Evolutionary conservation across 805 yeast species (phyloP).

Genomic region (Ogataea sp.): DNA sequence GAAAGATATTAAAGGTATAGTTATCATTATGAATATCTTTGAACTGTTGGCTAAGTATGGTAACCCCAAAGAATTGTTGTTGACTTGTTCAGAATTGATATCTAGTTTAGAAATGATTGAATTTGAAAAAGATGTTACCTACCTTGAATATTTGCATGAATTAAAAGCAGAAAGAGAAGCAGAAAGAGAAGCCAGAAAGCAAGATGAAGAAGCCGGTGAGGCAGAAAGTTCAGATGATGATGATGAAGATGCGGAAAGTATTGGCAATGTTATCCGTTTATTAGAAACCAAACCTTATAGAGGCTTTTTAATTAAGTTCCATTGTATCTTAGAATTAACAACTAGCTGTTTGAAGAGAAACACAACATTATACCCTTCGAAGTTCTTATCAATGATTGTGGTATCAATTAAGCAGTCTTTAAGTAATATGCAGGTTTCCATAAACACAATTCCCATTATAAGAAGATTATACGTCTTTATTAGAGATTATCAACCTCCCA

Average conservation of each 20-base stretch:
- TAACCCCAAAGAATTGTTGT: slow-evolving; percentile 71
- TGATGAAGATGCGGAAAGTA: slow-evolving; percentile 10
- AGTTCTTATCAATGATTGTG: slow-evolving; percentile 64
- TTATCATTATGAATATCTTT: slow-evolving; percentile 38
- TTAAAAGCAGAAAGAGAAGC: no score
- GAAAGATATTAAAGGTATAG: slow-evolving; percentile 31
- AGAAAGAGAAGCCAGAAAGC: no score
- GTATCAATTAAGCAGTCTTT: slow-evolving; percentile 49
- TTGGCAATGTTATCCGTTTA: slow-evolving; percentile 2
- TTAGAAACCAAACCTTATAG: slow-evolving; percentile 6
- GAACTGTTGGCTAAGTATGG: slow-evolving; percentile 61
- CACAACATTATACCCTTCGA: slow-evolving; percentile 67
- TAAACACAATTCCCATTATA: slow-evolving; percentile 30
- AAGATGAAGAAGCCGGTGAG: no score
- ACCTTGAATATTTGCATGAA: no score
- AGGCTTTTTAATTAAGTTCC: slow-evolving; percentile 50
- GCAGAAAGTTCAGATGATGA: no score
- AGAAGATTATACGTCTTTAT: slow-evolving; percentile 60
- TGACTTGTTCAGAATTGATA: slow-evolving; percentile 63
- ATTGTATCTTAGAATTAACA: slow-evolving; percentile 59
- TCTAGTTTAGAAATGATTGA: slow-evolving; percentile 3
- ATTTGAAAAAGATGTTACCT: no score
- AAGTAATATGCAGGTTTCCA: slow-evolving; percentile 29
- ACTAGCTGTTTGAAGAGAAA: slow-evolving; percentile 51
- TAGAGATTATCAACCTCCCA: slow-evolving; percentile 48